These are phyloP conservation scores for Lipomyces lipofer DNA, from an alignment of 805 yeast genomes.

Conservation along the genomic window DNA sequence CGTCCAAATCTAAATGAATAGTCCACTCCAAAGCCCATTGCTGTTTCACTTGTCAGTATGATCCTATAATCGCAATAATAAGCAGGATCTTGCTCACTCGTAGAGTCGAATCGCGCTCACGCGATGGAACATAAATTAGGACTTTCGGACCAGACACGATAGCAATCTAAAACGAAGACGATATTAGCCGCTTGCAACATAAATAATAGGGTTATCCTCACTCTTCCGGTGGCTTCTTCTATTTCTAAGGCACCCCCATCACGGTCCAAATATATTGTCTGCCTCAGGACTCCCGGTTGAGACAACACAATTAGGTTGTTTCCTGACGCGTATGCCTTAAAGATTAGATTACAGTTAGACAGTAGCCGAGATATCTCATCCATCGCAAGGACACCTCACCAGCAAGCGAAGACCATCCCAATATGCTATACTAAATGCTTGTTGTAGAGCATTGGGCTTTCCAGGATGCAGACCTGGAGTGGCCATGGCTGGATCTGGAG, in stretches of 20 bases:
- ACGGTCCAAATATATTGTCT: constrained; percentile 68
- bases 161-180: constrained; percentile 25
- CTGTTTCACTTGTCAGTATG: too few species aligned
- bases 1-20: constrained; percentile 24
- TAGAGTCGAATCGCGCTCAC: constrained; percentile 8
- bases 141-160: constrained; percentile 30
- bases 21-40: constrained; percentile 29
- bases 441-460: constrained; percentile 63
- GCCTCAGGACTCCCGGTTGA: constrained; percentile 56
- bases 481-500: constrained; percentile 31
- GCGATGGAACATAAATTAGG: constrained; percentile 20
- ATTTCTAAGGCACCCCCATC: constrained; percentile 71
- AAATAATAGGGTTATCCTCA: constrained; percentile 23
- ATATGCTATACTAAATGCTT: constrained; percentile 56
- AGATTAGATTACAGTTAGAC: not conserved
- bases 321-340: constrained; percentile 77
- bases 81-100: too few species aligned
- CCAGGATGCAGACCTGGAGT: constrained; percentile 74
- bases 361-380: not conserved
- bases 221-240: constrained; percentile 56
- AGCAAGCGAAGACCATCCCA: constrained; percentile 69
- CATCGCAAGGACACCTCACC: constrained; percentile 32
- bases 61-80: too few species aligned
- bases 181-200: not conserved
- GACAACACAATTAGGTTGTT: constrained; percentile 74